phyloP scores from a whole-genome alignment of 805 yeast species.

The Limtongia smithiae region DNA sequence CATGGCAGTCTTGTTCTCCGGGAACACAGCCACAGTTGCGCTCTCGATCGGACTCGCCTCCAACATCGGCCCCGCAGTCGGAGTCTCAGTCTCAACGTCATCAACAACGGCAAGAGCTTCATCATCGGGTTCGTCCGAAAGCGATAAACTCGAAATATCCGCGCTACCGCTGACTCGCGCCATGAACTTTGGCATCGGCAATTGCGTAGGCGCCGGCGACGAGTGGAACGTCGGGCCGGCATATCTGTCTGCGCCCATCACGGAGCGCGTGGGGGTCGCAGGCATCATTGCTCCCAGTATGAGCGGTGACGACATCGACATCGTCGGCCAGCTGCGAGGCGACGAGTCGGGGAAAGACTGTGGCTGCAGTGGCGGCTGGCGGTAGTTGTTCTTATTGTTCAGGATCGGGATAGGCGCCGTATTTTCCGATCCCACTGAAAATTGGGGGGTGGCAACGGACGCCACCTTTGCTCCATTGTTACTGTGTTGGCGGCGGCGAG shows the following conservation, averaged over 20 bases:
- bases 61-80: not conserved
- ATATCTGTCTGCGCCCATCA: constrained; percentile 13
- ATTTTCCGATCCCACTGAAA: too few relatives aligned
- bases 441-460: too few relatives aligned
- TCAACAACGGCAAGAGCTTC: too few relatives aligned
- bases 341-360: not conserved
- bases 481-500: too few relatives aligned
- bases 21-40: too few relatives aligned
- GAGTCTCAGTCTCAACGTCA: too few relatives aligned
- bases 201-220: constrained; percentile 32
- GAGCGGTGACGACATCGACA: not conserved
- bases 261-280: constrained; percentile 11
- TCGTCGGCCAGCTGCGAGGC: not conserved
- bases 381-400: not conserved
- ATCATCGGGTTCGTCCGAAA: constrained; percentile 7
- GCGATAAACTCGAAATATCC: constrained; percentile 13
- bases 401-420: too few relatives aligned
- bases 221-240: constrained; percentile 33
- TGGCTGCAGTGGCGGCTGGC: not conserved
- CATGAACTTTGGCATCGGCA: constrained; percentile 31
- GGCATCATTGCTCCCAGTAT: not conserved
- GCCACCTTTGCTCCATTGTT: too few relatives aligned
- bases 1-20: not conserved
- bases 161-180: too few relatives aligned
- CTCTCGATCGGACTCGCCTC: too few relatives aligned